These are phyloP conservation scores for Bipolaris cookei DNA, from an alignment of 2,329 filamentous ascomycete genomes.

Conservation along the genomic window DNA sequence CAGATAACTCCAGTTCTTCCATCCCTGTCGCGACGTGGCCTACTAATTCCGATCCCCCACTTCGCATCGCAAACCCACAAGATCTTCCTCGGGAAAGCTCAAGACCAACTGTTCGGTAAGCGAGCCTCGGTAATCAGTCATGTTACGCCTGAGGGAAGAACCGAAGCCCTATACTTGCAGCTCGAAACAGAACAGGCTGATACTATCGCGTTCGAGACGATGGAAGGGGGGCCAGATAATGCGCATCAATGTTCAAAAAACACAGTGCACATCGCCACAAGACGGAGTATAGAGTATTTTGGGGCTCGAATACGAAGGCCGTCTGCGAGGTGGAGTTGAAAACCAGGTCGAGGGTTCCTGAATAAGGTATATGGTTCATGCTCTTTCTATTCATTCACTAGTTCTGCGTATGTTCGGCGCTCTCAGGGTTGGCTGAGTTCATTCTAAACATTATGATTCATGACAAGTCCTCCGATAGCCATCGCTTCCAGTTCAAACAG, in stretches of 20 bases:
- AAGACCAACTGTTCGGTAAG: conserved; percentile 7
- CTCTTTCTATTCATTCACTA: background rate
- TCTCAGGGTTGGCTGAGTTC: background rate
- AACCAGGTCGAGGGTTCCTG: conserved; percentile 8
- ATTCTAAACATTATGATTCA: conserved; percentile 12
- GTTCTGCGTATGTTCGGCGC: background rate
- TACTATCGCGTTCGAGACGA: conserved; percentile 19
- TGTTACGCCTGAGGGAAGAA: conserved; percentile 8
- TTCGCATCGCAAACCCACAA: conserved; percentile 23
- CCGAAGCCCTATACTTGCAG: conserved; percentile 17
- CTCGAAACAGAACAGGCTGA: conserved; percentile 19
- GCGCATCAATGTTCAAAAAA: conserved; percentile 18
- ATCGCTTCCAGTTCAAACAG: conserved; percentile 17
- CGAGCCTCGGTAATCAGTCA: conserved; percentile 15
- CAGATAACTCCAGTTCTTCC: conserved; percentile 13
- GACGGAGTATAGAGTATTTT: conserved; percentile 24
- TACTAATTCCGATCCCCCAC: conserved; percentile 22
- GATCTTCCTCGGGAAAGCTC: conserved; percentile 23
- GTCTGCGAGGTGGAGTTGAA: conserved; percentile 25
- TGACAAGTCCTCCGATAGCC: conserved; percentile 1
- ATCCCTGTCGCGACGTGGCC: conserved; percentile 24
- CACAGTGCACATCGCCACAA: conserved; percentile 14
- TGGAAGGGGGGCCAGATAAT: conserved; percentile 24
- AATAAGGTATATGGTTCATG: conserved; percentile 18
- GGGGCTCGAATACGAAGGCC: conserved; percentile 18